Evolutionary conservation across 192 early-diverging fungal genomes (phyloP), one percentile per base, ranked within the genome.

Genomic region (Coemansia sp.): DNA sequence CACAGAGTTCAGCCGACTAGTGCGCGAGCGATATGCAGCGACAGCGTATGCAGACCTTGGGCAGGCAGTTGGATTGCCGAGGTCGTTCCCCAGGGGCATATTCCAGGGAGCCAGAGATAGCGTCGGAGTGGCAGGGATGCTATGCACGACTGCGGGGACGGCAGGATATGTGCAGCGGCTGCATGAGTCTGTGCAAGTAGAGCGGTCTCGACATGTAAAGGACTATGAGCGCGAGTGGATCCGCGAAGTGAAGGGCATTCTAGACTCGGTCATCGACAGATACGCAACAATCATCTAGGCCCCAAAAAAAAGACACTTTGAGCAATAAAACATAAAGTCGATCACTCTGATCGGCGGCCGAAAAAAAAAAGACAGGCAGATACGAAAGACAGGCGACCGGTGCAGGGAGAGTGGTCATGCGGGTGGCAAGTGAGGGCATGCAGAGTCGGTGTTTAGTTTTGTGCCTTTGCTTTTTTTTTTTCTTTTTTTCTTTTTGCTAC

Each of bases 171-270:
- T 83, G 70, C 73, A 75, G 67, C 67, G 49, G 15, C 73, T 78
- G 67, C 80, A 67, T 33, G 59, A 38, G 29, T 59, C 68, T 31
- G 41, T 83, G 31, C 47, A 52, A 64, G 27, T 52, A 0, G 76
- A 75, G 70, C 52, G 61, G 20, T 74, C 76, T n/a, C 67, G 49
- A 59, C 67, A 75, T 40, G 64, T 78, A 44, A 78, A 78, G 68
- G 80, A 83, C 33, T 83, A 75, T 43, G 79, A 82, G 72, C 79
- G 74, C 65, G 79, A 82, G 41, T 34, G 59, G 12, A 61, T 82
- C 13, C 71, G 79, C 65, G 79, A 74, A 36, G 57, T 72, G 22
- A 38, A 62, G 31, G 9, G 55, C n/a, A 42, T 68, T 12, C 64
- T 83, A 54, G 80, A 83, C 62, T 43, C 62, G 18, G 46, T 52